These are phyloP conservation scores for Pichia paraexigua DNA, from an alignment of 805 yeast species.

Conservation along the genomic window DNA sequence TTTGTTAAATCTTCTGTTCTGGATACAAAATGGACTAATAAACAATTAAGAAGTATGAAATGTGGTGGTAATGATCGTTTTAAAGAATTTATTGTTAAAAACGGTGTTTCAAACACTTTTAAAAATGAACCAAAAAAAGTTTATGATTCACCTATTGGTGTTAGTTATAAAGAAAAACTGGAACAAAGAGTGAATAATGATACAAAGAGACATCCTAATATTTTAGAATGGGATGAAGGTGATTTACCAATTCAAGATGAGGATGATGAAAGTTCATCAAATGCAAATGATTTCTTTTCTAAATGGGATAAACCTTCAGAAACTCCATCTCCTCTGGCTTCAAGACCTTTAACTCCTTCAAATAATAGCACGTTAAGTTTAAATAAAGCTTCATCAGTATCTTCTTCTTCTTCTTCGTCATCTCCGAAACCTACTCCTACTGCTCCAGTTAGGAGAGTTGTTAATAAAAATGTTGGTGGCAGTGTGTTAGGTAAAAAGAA, in stretches of 20 bases:
- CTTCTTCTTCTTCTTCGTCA: not conserved
- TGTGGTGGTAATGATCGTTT: conserved; percentile 90
- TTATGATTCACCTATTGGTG: conserved; percentile 76
- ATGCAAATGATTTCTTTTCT: conserved; percentile 81
- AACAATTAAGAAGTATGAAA: conserved; percentile 84
- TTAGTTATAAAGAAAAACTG: conserved; percentile 70
- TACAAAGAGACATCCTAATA: conserved; percentile 61
- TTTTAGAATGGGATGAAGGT: conserved; percentile 54
- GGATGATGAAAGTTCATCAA: conserved; percentile 46
- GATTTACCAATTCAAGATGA: conserved; percentile 33
- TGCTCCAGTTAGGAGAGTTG: conserved; percentile 26
- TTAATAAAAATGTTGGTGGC: conserved; percentile 22
- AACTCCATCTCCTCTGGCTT: conserved; percentile 38
- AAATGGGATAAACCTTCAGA: conserved; percentile 82
- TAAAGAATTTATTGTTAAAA: conserved; percentile 70
- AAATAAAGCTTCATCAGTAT: not conserved
- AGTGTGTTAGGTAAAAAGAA: conserved; percentile 19
- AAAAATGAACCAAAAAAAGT: conserved; percentile 64
- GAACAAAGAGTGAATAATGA: conserved; percentile 62
- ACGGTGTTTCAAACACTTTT: conserved; percentile 75
- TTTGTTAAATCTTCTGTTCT: conserved; percentile 88
- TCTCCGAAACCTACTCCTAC: conserved; percentile 23
- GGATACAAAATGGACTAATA: conserved; percentile 84
- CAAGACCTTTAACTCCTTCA: conserved; percentile 37
- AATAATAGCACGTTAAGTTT: conserved; percentile 6